Evolutionary conservation across 2,329 filamentous ascomycete genomes (phyloP).

Genomic region (Botrytis paeoniae): DNA sequence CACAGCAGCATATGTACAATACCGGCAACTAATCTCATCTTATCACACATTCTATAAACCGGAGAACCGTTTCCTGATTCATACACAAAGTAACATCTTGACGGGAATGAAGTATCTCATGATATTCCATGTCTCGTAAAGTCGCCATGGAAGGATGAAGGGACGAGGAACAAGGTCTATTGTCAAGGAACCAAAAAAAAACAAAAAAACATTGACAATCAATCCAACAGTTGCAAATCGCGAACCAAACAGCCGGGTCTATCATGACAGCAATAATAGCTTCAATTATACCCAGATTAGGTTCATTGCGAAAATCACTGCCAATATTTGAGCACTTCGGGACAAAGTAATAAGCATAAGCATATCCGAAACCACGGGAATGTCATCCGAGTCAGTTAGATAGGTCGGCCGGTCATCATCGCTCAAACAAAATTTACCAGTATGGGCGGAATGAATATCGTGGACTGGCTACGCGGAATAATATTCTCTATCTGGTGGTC

Average conservation of each 20-base stretch:
- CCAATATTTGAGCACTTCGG: not conserved
- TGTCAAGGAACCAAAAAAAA: not conserved
- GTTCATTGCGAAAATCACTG: not conserved
- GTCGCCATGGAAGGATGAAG: not conserved
- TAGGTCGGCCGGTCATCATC: not conserved
- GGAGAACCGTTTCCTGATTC: not conserved
- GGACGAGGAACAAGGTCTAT: not conserved
- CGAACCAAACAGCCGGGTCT: not conserved
- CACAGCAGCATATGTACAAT: not conserved
- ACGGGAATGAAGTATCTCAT: not conserved
- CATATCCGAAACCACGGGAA: constrained; percentile 1
- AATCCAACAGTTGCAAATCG: not conserved
- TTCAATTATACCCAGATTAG: not conserved
- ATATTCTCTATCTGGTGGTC: constrained; percentile 3
- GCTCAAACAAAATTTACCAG: not conserved
- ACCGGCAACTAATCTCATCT: not conserved
- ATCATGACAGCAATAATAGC: not conserved
- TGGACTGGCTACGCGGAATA: not conserved
- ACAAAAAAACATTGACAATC: not conserved
- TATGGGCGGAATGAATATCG: not conserved
- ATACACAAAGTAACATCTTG: not conserved
- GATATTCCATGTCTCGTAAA: not conserved
- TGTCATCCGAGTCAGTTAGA: not conserved
- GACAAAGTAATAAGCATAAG: not conserved
- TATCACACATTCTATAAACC: not conserved